These are phyloP conservation scores for Arbutus unedo DNA, from an alignment of 148 eudicot species.

Conservation along the genomic window DNA sequence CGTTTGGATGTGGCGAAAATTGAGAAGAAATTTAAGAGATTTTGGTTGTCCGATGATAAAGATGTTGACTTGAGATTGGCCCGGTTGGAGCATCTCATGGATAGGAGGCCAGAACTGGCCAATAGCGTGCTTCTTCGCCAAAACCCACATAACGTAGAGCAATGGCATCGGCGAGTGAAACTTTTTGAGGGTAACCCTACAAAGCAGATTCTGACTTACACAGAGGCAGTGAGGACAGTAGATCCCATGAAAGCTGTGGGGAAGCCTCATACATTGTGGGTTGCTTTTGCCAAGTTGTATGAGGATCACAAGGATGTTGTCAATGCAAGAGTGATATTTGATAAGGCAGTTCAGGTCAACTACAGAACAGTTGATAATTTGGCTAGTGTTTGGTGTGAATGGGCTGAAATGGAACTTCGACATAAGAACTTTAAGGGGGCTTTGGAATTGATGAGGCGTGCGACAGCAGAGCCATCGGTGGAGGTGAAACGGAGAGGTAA, in stretches of 20 bases:
- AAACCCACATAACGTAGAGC: conserved; percentile 97
- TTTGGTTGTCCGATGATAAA: conserved; percentile 81
- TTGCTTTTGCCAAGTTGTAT: conserved; percentile 86
- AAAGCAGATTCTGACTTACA: conserved; percentile 75
- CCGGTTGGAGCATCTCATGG: conserved; percentile 71
- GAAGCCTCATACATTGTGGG: conserved; percentile 95
- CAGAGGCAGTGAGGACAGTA: conserved; percentile 92
- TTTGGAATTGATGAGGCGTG: conserved; percentile 85
- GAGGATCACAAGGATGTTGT: conserved; percentile 71
- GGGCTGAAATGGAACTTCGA: conserved; percentile 96
- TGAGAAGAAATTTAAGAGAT: conserved; percentile 47
- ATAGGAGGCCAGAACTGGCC: conserved; percentile 83
- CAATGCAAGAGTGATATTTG: conserved; percentile 87
- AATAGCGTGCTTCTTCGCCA: conserved; percentile 95
- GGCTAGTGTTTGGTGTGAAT: conserved; percentile 96
- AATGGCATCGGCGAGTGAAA: conserved; percentile 93
- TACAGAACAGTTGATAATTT: conserved; percentile 84
- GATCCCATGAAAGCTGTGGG: conserved; percentile 97
- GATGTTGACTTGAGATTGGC: conserved; percentile 81
- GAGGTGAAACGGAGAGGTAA: conserved; percentile 90
- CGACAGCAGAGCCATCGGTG: conserved; percentile 87
- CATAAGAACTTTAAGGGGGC: conserved; percentile 78
- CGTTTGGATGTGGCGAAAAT: conserved; percentile 59
- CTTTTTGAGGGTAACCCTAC: conserved; percentile 90
- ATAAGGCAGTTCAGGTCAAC: conserved; percentile 92